Base-by-base conservation (phyloP, 164 flowering plant species). In the Sextonia rubra region DNA sequence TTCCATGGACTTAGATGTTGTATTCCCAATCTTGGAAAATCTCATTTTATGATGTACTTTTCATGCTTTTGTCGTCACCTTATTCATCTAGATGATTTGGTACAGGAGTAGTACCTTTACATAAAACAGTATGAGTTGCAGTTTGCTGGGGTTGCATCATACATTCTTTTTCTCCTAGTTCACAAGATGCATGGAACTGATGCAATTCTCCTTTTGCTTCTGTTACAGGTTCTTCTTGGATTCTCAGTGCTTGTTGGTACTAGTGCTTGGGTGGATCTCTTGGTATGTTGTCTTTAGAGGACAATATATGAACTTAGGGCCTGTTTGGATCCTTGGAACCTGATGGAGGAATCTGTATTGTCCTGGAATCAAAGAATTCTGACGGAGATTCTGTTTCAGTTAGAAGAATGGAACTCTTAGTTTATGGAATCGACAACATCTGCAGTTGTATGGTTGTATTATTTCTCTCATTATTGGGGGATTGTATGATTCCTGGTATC, bases 241-340 rank as follows among this genome's bases (percentile, higher is more conserved):
- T 96, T 96, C 78, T 91, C 98, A 67, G 83, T 96, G 74, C 94
- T 96, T 75, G 93, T 96, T 73, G 99, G 98, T 55, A 89, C 94
- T 62, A 96, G 95, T 84, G 91, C 97, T 52, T 96, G 99, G 99
- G 97, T 93, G 79, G 99, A 96, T 85, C 80, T 96, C 60, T 85
- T 96, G 94, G 99, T 96, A 73, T 0, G 85, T 72, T 44, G 61
- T 52, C 14, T 52, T 20, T 52, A 3, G 17, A 18, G 8, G 44
- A 37, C 11, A 37, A 7, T 37, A 37, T 37, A 37, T 7, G 44
- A 37, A 37, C 44, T 37, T 37, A 37, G 44, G 44, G 44, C 11
- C 11, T 37, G 44, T 37, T 37, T 37, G 44, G 44, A 37, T 37
- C 44, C 44, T 37, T 37, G 44, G 44, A 37, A 37, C 44, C 44